These are phyloP conservation scores for Vaucheria bursata DNA, from an alignment of 352 stramenopile species.

Conservation along the genomic window DNA sequence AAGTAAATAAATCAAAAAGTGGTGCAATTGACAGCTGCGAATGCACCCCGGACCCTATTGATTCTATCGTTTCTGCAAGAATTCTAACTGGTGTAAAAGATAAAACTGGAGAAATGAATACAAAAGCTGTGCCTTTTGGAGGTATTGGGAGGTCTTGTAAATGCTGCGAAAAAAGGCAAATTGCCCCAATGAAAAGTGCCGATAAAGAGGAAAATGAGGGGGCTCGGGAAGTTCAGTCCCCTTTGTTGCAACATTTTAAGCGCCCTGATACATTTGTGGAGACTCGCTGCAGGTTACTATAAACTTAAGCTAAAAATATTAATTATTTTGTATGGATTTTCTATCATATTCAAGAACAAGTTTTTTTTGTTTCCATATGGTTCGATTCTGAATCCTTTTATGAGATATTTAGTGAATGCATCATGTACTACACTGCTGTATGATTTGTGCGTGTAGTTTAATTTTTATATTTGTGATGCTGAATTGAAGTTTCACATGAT, in stretches of 20 bases:
- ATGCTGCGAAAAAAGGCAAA: slow-evolving; percentile 14
- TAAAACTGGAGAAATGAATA: not conserved
- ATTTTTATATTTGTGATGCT: not conserved
- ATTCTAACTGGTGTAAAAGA: not conserved
- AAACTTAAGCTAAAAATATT: not conserved
- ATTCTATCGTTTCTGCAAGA: not conserved
- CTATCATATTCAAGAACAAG: too few species aligned
- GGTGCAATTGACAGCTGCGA: not conserved
- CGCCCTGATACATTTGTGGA: slow-evolving; percentile 38
- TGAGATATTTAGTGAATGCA: not conserved
- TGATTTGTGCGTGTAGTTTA: not conserved
- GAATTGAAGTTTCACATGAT: too few species aligned
- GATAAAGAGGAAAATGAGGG: not conserved
- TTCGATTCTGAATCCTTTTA: not conserved
- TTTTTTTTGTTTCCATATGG: not conserved
- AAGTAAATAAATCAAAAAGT: not conserved
- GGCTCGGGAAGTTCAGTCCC: not conserved
- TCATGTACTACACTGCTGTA: not conserved
- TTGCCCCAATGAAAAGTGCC: not conserved
- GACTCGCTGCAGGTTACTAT: slow-evolving; percentile 21
- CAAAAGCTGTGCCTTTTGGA: slow-evolving; percentile 16
- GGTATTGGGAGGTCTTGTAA: slow-evolving; percentile 26
- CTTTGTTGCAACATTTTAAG: slow-evolving; percentile 29
- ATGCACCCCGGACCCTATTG: not conserved
- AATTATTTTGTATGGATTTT: not conserved